Evolutionary conservation across 345 rosid genomes (phyloP), one percentile per base, ranked within the genome.

Genomic region (Populus nigra): DNA sequence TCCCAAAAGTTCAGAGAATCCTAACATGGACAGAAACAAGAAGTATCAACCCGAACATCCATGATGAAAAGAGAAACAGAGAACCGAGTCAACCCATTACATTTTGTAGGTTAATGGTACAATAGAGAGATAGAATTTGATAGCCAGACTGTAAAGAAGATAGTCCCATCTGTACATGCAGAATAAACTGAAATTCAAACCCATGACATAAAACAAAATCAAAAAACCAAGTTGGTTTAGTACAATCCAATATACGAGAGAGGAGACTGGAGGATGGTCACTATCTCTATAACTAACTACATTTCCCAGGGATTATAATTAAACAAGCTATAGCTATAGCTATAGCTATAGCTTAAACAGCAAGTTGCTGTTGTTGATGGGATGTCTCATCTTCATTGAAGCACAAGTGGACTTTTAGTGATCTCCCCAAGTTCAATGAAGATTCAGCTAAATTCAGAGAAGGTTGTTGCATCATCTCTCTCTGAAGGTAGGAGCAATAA

Each of bases 381-480:
- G 96, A 78, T 73, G 88, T 78, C 75, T 92, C 97, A 13, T 89
- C 97, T 47, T 94, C 96, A 35, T 78, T 87, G 84, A 89, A 88
- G 82, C 88, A 85, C 59, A 83, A 75, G 71, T 80, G 86, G 85
- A 73, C 63, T 73, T 84, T 88, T 50, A 74, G 49, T 49, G 84
- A 80, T 41, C 80, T 80, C 13, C 81, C 87, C 20, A 78, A 36
- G 49, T 73, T 78, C 33, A 79, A 63, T 38, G 87, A 69, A 71
- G 87, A 75, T 43, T 82, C 88, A 43, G 71, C 73, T 3, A 43
- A 12, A 27, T 31, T 74, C n/a, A 68, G 70, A 8, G 88, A 82
- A 55, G 90, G 88, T 65, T 88, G 91, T 68, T 84, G 79, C 80
- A 80, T 84, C 91, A 86, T 92, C 84, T 91, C 92, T 39, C 85